Evolutionary conservation across 345 rosid genomes (phyloP), one percentile per base, ranked within the genome.

Genomic region (Hibiscus tridactylites): DNA sequence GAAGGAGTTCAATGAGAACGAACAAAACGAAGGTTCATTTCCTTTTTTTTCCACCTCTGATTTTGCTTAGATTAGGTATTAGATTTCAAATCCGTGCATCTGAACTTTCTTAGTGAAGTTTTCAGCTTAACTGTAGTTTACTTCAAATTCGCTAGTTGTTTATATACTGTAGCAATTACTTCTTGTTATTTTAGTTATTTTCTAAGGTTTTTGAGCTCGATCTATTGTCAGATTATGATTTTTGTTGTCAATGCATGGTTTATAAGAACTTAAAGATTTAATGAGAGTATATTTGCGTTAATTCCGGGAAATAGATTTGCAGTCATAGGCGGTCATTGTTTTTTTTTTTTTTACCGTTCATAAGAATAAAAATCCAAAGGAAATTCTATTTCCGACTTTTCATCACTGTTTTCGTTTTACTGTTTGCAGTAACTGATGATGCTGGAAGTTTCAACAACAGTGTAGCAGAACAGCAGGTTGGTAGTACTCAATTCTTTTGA

Each of bases 1-100:
- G 84, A 88, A 88, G 78, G 98, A 93, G 89, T 93, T 91, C 85
- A 78, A 86, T 3, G 97, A 91, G 79, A 89, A 81, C 73, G 98
- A 93, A 65, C 91, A 91, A 73, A 82, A 74, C 19, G 93, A 93
- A 79, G 97, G 93, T 88, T 42, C n/a, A 50, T 50, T 50, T 49
- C 71, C 78, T 24, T 73, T 56, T 8, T 37, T 70, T 2, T 70
- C 33, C 46, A 42, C 12, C 50, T 68, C 46, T 24, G 54, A 65
- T 49, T 72, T 44, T 56, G 52, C 54, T 1, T 70, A 72, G 74
- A 68, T 77, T 81, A 79, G 86, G 85, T 33, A 6, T 65, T 65
- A 24, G 56, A 13, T 9, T 46, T 44, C 7, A 46, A 46, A 65
- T 65, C 70, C 70, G 4, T 13, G 70, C 35, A 46, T 46, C 54